phyloP scores from a whole-genome alignment of 2,329 filamentous ascomycete species.

The Rutstroemia sp. region DNA sequence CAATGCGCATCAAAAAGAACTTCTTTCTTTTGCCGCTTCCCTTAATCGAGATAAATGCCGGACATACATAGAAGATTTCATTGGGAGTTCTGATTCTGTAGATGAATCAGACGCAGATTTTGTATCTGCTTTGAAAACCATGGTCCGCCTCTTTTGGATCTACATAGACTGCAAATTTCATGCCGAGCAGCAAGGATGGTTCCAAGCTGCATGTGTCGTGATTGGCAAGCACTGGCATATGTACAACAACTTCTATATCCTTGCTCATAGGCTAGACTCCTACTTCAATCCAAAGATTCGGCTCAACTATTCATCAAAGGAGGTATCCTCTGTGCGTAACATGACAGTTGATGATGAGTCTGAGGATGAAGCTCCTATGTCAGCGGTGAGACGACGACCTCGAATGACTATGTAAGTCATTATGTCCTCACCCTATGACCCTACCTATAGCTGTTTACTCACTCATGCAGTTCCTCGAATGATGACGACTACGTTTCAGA shows the following conservation, averaged over 20 bases:
- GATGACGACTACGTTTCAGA: not conserved
- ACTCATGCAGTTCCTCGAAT: not conserved
- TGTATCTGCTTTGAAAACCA: conserved; percentile 9
- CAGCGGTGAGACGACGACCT: conserved; percentile 35
- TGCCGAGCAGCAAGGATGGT: not conserved
- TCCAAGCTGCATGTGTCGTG: not conserved
- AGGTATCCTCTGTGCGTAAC: not conserved
- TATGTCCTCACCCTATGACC: not conserved
- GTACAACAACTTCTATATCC: not conserved
- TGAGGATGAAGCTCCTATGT: conserved; percentile 24
- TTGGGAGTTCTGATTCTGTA: not conserved
- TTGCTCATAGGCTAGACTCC: not conserved
- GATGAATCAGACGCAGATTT: conserved; percentile 14
- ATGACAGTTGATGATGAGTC: conserved; percentile 7
- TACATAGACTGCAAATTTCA: conserved; percentile 27
- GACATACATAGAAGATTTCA: not conserved
- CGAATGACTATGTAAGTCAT: conserved; percentile 12
- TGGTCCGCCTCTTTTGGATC: conserved; percentile 25
- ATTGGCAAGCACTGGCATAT: not conserved
- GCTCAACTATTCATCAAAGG: not conserved
- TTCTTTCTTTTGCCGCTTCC: conserved; percentile 5
- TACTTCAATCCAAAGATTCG: conserved; percentile 4
- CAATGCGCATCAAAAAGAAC: not conserved
- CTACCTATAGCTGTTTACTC: not conserved
- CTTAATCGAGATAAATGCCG: conserved; percentile 9